phyloP scores from a whole-genome alignment of 371 early-diverging fungal species.

The Mucor ambiguus region DNA sequence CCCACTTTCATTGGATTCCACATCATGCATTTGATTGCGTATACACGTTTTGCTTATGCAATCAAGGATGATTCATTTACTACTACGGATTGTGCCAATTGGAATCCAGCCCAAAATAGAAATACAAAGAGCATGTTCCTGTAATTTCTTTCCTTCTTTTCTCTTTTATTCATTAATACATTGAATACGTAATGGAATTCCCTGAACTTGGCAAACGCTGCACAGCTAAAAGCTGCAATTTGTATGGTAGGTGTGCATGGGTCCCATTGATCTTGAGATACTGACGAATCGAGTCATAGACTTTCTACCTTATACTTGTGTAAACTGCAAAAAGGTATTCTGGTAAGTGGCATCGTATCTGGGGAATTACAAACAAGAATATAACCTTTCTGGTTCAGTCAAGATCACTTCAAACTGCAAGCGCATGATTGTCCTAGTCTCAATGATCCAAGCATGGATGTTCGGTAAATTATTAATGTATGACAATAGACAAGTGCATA shows the following conservation, averaged over 20 bases:
- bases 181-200: slow-evolving; percentile 42
- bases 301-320: slow-evolving; percentile 63
- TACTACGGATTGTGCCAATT: background rate
- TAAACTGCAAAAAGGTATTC: slow-evolving; percentile 55
- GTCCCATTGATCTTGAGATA: background rate
- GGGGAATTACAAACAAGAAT: background rate
- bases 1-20: background rate
- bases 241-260: slow-evolving; percentile 34
- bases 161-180: slow-evolving; percentile 11
- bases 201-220: slow-evolving; percentile 61
- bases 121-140: slow-evolving; percentile 7
- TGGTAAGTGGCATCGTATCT: slow-evolving; percentile 38
- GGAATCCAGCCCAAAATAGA: background rate
- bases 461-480: slow-evolving; percentile 30
- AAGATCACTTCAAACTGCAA: slow-evolving; percentile 64
- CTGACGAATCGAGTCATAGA: slow-evolving; percentile 28
- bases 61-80: background rate
- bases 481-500: background rate
- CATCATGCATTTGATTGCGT: background rate
- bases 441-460: slow-evolving; percentile 50
- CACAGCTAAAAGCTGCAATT: slow-evolving; percentile 46
- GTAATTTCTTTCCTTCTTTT: background rate
- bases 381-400: slow-evolving; percentile 27
- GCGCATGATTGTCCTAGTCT: slow-evolving; percentile 55
- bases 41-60: background rate